Conservation (phyloP, 2,329 filamentous ascomycete genomes). For the Penicillium janthinellum region DNA sequence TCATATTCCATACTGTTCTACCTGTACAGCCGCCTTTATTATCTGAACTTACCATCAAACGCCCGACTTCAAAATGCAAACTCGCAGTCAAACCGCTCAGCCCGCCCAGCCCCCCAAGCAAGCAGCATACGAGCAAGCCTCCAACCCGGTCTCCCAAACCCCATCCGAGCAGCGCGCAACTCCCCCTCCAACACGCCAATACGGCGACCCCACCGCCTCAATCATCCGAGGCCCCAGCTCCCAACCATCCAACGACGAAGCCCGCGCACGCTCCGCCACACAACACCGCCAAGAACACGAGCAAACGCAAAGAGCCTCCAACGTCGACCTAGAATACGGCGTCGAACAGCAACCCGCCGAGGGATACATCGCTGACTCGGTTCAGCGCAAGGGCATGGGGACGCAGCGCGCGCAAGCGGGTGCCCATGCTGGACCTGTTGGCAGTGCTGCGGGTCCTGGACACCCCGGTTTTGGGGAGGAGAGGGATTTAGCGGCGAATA, state of each 20-base stretch:
- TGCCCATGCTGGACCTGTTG: constrained; percentile 40
- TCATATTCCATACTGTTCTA: neutral
- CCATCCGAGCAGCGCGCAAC: constrained; percentile 29
- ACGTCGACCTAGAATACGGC: constrained; percentile 40
- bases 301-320: constrained; percentile 19
- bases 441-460: constrained; percentile 32
- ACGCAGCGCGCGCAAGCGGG: constrained; percentile 32
- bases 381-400: constrained; percentile 29
- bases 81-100: constrained; percentile 16
- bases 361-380: constrained; percentile 37
- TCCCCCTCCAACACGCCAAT: constrained; percentile 10
- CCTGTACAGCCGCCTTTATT: neutral
- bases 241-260: constrained; percentile 31
- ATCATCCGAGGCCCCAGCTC: constrained; percentile 33
- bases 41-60: neutral
- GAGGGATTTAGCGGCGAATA: constrained; percentile 31
- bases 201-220: constrained; percentile 28
- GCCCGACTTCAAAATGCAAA: constrained; percentile 22
- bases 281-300: constrained; percentile 20
- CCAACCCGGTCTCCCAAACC: constrained; percentile 37
- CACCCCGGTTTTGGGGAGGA: constrained; percentile 37
- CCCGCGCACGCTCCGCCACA: constrained; percentile 22
- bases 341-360: constrained; percentile 41
- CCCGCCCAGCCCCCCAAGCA: constrained; percentile 39
- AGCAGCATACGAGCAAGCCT: constrained; percentile 35